Evolutionary conservation across 1,284 basidiomycete genomes (phyloP).

Genomic region (Marasmius oreades): DNA sequence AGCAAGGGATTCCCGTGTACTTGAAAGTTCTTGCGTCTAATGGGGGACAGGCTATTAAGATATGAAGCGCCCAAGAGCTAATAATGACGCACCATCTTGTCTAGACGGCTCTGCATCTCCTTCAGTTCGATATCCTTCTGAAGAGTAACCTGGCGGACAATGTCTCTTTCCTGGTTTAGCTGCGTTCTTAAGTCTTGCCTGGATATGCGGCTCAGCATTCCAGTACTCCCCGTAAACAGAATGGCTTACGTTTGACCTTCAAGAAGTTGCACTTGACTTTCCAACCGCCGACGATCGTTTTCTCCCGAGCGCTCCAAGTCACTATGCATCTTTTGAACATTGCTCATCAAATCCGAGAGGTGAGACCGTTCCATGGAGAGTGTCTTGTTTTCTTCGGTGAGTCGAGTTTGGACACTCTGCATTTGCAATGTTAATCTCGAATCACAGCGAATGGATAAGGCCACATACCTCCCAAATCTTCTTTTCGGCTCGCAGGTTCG

Average conservation of each 20-base stretch:
- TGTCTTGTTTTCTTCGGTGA: conserved; percentile 82
- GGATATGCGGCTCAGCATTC: conserved; percentile 3
- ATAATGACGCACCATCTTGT: conserved; percentile 58
- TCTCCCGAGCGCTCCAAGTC: conserved; percentile 82
- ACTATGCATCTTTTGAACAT: conserved; percentile 85
- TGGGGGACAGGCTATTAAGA: background rate
- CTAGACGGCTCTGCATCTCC: conserved; percentile 72
- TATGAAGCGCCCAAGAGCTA: background rate
- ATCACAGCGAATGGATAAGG: background rate
- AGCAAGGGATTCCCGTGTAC: conserved; percentile 70
- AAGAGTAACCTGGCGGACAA: conserved; percentile 65
- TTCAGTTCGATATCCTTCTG: conserved; percentile 81
- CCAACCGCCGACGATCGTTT: conserved; percentile 77
- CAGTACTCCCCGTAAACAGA: background rate
- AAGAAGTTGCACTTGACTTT: conserved; percentile 75
- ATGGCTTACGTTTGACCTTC: conserved; percentile 70
- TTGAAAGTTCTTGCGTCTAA: conserved; percentile 63
- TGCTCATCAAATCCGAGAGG: conserved; percentile 82
- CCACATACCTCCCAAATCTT: conserved; percentile 81
- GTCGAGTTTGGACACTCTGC: conserved; percentile 71
- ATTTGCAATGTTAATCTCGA: conserved; percentile 4
- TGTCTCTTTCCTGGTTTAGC: conserved; percentile 77
- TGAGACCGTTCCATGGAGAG: conserved; percentile 80
- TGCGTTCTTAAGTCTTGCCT: conserved; percentile 76
- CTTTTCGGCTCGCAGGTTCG: conserved; percentile 88